Evolutionary conservation across 2,329 filamentous ascomycete genomes (phyloP), one percentile per base, ranked within the genome.

Genomic region (Aspergillus texensis): DNA sequence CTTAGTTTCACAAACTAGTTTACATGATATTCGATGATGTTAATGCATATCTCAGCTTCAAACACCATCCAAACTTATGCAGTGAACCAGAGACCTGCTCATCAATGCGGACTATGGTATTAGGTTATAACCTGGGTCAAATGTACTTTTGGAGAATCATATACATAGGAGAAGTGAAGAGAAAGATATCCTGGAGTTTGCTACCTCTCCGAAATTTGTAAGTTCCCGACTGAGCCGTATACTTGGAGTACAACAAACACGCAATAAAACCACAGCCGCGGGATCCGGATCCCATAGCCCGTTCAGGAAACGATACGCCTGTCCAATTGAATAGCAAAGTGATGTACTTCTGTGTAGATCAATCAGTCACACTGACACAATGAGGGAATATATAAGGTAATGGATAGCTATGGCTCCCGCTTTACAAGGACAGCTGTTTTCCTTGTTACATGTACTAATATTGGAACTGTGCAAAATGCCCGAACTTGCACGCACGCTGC

Each of bases 401-500:
- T n/a, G 6, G 9, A 32, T 52, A 32, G 11, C 16, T 26, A 9
- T 30, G 19, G 9, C n/a, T 39, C 21, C 34, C 41, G 16, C 21
- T 16, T 30, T 11, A 11, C 36, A 32, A 5, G 6, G 16, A 28
- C 24, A 9, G 24, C 19, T 43, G 24, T 50, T 50, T 11, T 12
- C 43, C 45, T 48, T 24, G 6, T 52, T 12, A 32, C 16, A 21
- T 32, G 28, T 6, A 21, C 45, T 10, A 52, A 52, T 12, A 19
- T 52, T 12, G 16, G 34, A 11, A 52, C 28, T n/a, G 39, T 26
- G 8, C 28, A 72, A 55, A 48, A 78, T 78, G 76, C 60, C 74
- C 41, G 72, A 77, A 57, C 70, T 77, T 57, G 57, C 69, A 32
- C 71, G 76, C 56, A 85, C 83, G 24, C 73, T 85, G 45, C 83